These are phyloP conservation scores for Scedosporium boydii DNA, from an alignment of 2,329 filamentous ascomycete genomes.

Conservation along the genomic window DNA sequence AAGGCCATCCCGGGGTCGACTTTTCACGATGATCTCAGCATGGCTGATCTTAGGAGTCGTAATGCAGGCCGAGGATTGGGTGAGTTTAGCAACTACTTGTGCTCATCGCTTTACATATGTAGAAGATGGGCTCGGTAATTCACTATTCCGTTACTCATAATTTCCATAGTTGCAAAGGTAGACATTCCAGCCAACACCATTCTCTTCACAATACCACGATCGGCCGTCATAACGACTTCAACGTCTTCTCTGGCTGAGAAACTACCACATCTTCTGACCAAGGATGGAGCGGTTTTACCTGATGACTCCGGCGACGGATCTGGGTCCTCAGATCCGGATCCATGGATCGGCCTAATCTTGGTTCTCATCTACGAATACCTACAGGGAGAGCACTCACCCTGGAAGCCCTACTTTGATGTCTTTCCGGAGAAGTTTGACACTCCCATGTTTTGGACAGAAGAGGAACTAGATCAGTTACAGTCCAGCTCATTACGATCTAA, in stretches of 20 bases:
- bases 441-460: slow-evolving; percentile 76
- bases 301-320: slow-evolving; percentile 27
- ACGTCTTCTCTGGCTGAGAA: slow-evolving; percentile 58
- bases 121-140: not conserved
- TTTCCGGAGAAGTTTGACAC: slow-evolving; percentile 68
- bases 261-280: slow-evolving; percentile 44
- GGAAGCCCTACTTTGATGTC: slow-evolving; percentile 71
- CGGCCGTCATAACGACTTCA: slow-evolving; percentile 58
- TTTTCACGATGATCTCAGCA: slow-evolving; percentile 42
- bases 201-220: slow-evolving; percentile 70
- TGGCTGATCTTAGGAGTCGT: slow-evolving; percentile 40
- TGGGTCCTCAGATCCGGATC: slow-evolving; percentile 30
- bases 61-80: slow-evolving; percentile 47
- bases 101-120: not conserved
- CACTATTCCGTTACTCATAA: slow-evolving; percentile 9
- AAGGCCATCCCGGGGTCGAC: slow-evolving; percentile 38
- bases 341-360: slow-evolving; percentile 57
- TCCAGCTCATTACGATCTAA: slow-evolving; percentile 67
- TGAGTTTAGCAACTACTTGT: slow-evolving; percentile 18
- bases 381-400: slow-evolving; percentile 50
- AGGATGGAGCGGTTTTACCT: slow-evolving; percentile 19
- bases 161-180: slow-evolving; percentile 51
- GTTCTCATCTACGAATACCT: slow-evolving; percentile 70
- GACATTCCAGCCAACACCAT: slow-evolving; percentile 67
- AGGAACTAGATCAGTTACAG: slow-evolving; percentile 63